Evolutionary conservation across 208 protist species (phyloP), one percentile per base, ranked within the genome.

Genomic region (Porcisia hertigi): DNA sequence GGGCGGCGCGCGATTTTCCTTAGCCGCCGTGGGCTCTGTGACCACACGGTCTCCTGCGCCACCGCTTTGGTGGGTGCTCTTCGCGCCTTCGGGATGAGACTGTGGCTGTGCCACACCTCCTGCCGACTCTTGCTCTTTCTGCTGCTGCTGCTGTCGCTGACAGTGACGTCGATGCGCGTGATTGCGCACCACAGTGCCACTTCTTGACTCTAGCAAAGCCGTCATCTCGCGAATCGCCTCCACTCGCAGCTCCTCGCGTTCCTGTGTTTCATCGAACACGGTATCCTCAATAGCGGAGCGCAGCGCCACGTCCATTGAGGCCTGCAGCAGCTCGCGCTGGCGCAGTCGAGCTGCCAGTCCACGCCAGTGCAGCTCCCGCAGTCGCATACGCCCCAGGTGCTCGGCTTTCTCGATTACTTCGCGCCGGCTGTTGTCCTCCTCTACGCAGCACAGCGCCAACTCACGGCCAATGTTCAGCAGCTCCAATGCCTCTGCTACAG

Each of bases 261-360:
- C 47, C 60, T 77, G 72, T 41, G 65, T 59, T 41, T 82, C 72
- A 4, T 73, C 72, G 23, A 77, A 82, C 47, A 52, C 0, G 8
- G 74, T 7, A 23, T 82, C 77, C 0, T 77, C 72, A n/a, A 75
- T n/a, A 25, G 79, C 79, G 25, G 54, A 23, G 43, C 45, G 47
- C 18, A 83, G 52, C 12, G 65, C 69, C 39, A 77, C 30, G 41
- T 69, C 3, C 16, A 54, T 36, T 4, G 67, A 41, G 16, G 47
- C 2, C 41, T 55, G 52, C 77, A 77, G 63, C n/a, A 77, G 30
- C 58, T 45, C 72, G 60, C 58, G 23, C 58, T 77, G 71, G 47
- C 77, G 77, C 72, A 82, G 59, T 20, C 73, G 77, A 7, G 66
- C 77, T n/a, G 77, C 77, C 36, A 82, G 30, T 14, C 77, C 73